Evolutionary conservation across 2,329 filamentous ascomycete genomes (phyloP).

Genomic region (Penicillium brevicompactum): DNA sequence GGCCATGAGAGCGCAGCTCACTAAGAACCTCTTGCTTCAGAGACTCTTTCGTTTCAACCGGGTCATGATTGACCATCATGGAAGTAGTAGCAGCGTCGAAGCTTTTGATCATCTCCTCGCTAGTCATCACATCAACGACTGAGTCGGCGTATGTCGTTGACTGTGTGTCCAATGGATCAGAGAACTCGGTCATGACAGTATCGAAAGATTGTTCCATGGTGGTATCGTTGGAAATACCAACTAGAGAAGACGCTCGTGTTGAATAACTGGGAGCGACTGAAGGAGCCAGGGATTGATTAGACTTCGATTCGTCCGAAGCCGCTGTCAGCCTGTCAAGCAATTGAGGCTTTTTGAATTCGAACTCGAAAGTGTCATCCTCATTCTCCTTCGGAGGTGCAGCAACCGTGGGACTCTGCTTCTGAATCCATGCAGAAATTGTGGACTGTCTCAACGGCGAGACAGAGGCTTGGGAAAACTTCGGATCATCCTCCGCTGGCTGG

Average conservation of each 20-base stretch:
- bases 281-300: conserved; percentile 12
- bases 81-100: conserved; percentile 10
- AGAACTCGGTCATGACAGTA: conserved; percentile 33
- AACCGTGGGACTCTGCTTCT: not conserved
- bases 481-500: not conserved
- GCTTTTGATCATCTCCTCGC: conserved; percentile 14
- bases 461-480: not conserved
- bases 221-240: conserved; percentile 16
- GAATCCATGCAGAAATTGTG: not conserved
- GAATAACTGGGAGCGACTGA: conserved; percentile 27
- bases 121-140: conserved; percentile 24
- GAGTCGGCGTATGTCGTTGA: conserved; percentile 30
- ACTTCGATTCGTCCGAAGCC: conserved; percentile 13
- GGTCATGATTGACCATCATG: conserved; percentile 3
- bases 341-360: conserved; percentile 6
- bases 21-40: conserved; percentile 27
- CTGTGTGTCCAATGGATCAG: conserved; percentile 28
- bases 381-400: not conserved
- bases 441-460: conserved; percentile 1
- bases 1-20: conserved; percentile 35
- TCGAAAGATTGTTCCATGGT: conserved; percentile 28
- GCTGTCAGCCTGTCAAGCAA: conserved; percentile 21
- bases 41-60: conserved; percentile 14
- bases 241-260: conserved; percentile 19
- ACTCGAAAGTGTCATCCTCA: not conserved